phyloP scores from a whole-genome alignment of 1,284 basidiomycete species.

The Cutaneotrichosporon sp. region DNA sequence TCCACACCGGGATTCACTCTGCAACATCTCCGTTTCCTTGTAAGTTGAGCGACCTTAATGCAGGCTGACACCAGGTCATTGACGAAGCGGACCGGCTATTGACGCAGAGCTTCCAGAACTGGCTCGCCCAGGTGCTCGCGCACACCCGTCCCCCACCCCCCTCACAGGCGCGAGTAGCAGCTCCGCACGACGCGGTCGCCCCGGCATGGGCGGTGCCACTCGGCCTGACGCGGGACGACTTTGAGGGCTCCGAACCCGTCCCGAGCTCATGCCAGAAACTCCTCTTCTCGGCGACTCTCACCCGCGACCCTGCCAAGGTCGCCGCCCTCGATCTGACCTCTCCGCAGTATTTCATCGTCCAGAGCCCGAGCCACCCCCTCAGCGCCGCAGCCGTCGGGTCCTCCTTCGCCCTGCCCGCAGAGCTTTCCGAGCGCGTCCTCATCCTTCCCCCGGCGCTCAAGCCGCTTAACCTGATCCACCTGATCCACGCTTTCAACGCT shows the following conservation, averaged over 20 bases:
- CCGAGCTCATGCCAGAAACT: constrained; percentile 72
- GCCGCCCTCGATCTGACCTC: constrained; percentile 70
- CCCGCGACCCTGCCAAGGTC: constrained; percentile 87
- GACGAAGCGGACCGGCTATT: constrained; percentile 96
- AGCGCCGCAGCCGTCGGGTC: constrained; percentile 50
- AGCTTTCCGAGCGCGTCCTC: constrained; percentile 76
- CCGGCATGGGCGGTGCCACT: constrained; percentile 45
- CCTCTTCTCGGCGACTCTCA: constrained; percentile 93
- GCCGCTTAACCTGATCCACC: constrained; percentile 81
- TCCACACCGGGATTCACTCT: constrained; percentile 84
- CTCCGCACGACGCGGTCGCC: constrained; percentile 51
- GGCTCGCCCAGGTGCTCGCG: constrained; percentile 73
- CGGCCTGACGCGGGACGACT: constrained; percentile 25
- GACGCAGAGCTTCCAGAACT: constrained; percentile 92
- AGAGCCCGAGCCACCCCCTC: constrained; percentile 40
- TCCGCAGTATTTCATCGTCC: constrained; percentile 86
- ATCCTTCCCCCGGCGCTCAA: constrained; percentile 75
- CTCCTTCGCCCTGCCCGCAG: constrained; percentile 74
- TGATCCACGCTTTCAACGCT: constrained; percentile 56
- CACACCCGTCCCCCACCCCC: constrained; percentile 58
- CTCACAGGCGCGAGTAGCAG: constrained; percentile 1
- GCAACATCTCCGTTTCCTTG: constrained; percentile 88
- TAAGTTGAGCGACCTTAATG: no score
- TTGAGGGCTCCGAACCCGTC: constrained; percentile 16
- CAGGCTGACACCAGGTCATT: no score